These are phyloP conservation scores for Cystobasidium tubakii DNA, from an alignment of 768 basidiomycete species.

Conservation along the genomic window DNA sequence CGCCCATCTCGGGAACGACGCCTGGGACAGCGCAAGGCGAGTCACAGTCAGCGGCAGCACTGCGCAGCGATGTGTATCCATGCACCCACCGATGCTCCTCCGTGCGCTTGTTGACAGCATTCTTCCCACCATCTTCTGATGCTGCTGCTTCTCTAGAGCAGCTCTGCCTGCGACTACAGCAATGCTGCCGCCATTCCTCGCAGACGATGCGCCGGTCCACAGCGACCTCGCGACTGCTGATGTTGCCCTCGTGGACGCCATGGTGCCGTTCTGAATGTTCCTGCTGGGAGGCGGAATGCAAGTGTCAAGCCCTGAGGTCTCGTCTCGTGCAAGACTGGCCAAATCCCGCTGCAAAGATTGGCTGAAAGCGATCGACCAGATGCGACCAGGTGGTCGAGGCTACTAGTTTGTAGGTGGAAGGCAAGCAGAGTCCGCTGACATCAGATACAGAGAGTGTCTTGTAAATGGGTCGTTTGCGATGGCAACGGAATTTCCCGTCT, in stretches of 20 bases:
- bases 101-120: not conserved
- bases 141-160: constrained; percentile 9
- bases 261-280: not conserved
- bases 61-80: not conserved
- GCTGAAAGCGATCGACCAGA: not conserved
- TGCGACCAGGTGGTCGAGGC: not conserved
- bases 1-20: constrained; percentile 25
- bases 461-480: too few relatives aligned
- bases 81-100: constrained; percentile 4
- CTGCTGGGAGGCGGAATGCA: not conserved
- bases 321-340: too few relatives aligned
- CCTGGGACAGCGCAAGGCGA: not conserved
- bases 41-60: not conserved
- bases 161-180: not conserved
- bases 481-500: not conserved
- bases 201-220: not conserved
- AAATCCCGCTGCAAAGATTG: not conserved
- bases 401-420: too few relatives aligned
- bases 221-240: not conserved
- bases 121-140: constrained; percentile 1
- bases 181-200: not conserved
- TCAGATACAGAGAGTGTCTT: too few relatives aligned
- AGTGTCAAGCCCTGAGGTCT: too few relatives aligned
- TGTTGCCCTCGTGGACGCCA: constrained; percentile 14
- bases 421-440: too few relatives aligned